These are phyloP conservation scores for Scheffersomyces illinoinensis DNA, from an alignment of 1,139 yeast species.

Conservation along the genomic window DNA sequence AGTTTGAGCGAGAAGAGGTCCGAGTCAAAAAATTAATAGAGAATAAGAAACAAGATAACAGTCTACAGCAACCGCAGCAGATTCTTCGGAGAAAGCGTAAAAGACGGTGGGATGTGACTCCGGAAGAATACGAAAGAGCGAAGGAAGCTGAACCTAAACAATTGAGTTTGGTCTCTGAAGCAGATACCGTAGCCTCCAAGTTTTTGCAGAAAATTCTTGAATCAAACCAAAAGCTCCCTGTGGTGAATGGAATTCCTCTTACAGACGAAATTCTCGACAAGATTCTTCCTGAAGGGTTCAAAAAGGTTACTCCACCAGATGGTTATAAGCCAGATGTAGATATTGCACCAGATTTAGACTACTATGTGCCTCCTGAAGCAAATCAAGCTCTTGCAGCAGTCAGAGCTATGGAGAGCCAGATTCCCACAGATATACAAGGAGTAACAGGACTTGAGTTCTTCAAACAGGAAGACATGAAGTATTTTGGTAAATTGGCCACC, in stretches of 20 bases:
- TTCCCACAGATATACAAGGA: slow-evolving; percentile 64
- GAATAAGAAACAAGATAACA: slow-evolving; percentile 14
- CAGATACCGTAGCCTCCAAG: slow-evolving; percentile 17
- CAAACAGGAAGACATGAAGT: slow-evolving; percentile 69
- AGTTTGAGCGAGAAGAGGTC: slow-evolving; percentile 31
- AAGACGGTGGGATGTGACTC: slow-evolving; percentile 36
- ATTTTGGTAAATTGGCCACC: slow-evolving; percentile 64
- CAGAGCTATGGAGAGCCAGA: slow-evolving; percentile 22
- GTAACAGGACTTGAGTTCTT: slow-evolving; percentile 58
- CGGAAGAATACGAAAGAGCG: slow-evolving; percentile 28
- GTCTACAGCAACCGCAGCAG: slow-evolving; percentile 17
- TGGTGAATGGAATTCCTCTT: slow-evolving; percentile 46
- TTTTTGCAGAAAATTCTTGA: slow-evolving; percentile 2
- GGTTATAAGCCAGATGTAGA: slow-evolving; percentile 38
- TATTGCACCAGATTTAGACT: slow-evolving; percentile 30
- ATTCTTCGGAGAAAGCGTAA: slow-evolving; percentile 23
- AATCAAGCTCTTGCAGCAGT: slow-evolving; percentile 15
- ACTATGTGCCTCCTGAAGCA: slow-evolving; percentile 24
- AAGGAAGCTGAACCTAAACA: slow-evolving; percentile 2
- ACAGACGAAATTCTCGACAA: slow-evolving; percentile 51
- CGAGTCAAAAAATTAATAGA: slow-evolving; percentile 19
- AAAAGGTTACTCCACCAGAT: slow-evolving; percentile 47
- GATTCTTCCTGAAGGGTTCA: slow-evolving; percentile 58
- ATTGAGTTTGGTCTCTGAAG: slow-evolving; percentile 3
- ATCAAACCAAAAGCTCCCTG: slow-evolving; percentile 32